Conservation (phyloP, 1,139 yeast species). For the Sugiyamaella neomexicana region DNA sequence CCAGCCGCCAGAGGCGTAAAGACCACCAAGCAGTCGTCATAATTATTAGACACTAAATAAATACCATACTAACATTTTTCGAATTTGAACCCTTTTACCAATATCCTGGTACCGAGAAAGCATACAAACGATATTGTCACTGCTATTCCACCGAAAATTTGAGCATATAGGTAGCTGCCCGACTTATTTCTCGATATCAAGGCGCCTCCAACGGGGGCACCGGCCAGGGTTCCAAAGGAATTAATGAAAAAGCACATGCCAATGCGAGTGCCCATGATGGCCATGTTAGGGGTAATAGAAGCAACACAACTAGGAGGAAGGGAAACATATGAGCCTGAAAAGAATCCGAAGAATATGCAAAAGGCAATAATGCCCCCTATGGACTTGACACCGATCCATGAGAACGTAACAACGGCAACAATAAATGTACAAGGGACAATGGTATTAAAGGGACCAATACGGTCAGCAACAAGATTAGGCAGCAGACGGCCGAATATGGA, state of each 20-base stretch:
- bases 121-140: slow-evolving; percentile 40
- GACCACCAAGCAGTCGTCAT: background rate
- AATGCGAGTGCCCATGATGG: slow-evolving; percentile 46
- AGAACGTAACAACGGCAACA: slow-evolving; percentile 29
- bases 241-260: slow-evolving; percentile 61
- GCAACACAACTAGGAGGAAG: slow-evolving; percentile 45
- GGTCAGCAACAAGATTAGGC: slow-evolving; percentile 50
- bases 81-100: slow-evolving; percentile 8
- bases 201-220: slow-evolving; percentile 56
- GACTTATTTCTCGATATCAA: slow-evolving; percentile 32
- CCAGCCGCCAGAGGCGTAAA: background rate
- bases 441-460: slow-evolving; percentile 48
- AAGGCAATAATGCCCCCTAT: slow-evolving; percentile 45
- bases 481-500: slow-evolving; percentile 51
- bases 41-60: background rate
- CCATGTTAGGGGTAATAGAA: slow-evolving; percentile 52
- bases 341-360: slow-evolving; percentile 51
- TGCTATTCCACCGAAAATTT: slow-evolving; percentile 25
- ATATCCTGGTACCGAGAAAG: slow-evolving; percentile 62
- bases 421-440: slow-evolving; percentile 36
- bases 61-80: slow-evolving; percentile 2
- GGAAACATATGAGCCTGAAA: slow-evolving; percentile 47
- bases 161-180: slow-evolving; percentile 26
- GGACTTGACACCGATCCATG: slow-evolving; percentile 46
- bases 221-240: slow-evolving; percentile 51